These are phyloP conservation scores for Aspergillus sclerotialis DNA, from an alignment of 2,329 filamentous ascomycete genomes.

Conservation along the genomic window DNA sequence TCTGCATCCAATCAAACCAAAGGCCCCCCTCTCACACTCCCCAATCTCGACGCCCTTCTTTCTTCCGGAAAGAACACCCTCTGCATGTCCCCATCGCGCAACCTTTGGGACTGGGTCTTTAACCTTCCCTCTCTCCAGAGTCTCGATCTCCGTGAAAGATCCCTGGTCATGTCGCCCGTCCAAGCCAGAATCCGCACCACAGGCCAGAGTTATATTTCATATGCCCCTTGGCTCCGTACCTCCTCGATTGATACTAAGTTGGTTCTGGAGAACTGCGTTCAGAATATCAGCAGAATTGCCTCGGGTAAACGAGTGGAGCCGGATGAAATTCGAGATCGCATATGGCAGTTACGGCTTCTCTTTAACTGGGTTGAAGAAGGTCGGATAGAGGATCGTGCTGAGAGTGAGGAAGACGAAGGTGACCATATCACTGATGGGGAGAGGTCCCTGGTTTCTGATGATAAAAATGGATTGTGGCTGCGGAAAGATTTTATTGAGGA, in stretches of 20 bases:
- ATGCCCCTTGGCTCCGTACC: conserved; percentile 46
- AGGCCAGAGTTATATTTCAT: conserved; percentile 38
- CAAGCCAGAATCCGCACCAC: conserved; percentile 21
- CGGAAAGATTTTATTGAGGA: conserved; percentile 34
- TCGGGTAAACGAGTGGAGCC: conserved; percentile 22
- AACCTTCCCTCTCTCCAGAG: conserved; percentile 48
- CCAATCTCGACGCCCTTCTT: conserved; percentile 16
- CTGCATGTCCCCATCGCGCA: conserved; percentile 25
- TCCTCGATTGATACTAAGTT: conserved; percentile 67
- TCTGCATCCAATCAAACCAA: conserved; percentile 17
- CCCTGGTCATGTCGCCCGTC: conserved; percentile 49
- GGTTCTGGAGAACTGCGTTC: conserved; percentile 50
- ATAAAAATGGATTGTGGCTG: conserved; percentile 29
- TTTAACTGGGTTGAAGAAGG: conserved; percentile 58
- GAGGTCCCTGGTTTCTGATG: background rate
- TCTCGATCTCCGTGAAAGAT: conserved; percentile 60
- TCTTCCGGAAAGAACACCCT: conserved; percentile 14
- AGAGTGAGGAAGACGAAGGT: conserved; percentile 14
- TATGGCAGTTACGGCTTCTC: conserved; percentile 57
- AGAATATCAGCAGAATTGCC: conserved; percentile 23
- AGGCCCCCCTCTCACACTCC: conserved; percentile 16
- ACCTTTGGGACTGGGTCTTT: conserved; percentile 70
- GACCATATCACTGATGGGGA: conserved; percentile 10
- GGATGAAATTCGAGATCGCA: conserved; percentile 47
- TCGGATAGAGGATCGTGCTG: conserved; percentile 26